Percentiles rank a stretch among this genome's conserved stretches.
Evolutionary conservation across 768 basidiomycete genomes (phyloP).

Genomic region (Podaxis sp.): DNA sequence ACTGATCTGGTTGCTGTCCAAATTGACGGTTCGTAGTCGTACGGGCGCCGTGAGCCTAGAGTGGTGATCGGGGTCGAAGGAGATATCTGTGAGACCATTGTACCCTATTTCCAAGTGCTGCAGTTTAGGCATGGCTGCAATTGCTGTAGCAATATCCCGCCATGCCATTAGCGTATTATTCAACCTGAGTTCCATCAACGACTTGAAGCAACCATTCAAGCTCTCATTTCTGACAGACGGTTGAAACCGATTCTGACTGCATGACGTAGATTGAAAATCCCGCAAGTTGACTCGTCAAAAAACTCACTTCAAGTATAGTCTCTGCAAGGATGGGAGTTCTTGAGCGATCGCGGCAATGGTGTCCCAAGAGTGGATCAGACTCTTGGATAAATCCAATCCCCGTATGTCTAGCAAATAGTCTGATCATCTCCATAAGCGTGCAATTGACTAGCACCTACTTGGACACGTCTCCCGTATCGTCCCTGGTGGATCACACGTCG

Average conservation of each 20-base stretch:
- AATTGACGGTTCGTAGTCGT: conserved; percentile 53
- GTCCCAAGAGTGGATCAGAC: conserved; percentile 70
- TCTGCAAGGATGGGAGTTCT: conserved; percentile 58
- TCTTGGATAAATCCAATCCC: conserved; percentile 79
- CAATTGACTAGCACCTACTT: conserved; percentile 42
- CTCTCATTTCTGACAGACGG: conserved; percentile 27
- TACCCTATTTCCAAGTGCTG: conserved; percentile 64
- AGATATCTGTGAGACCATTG: conserved; percentile 47
- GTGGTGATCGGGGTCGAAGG: conserved; percentile 16
- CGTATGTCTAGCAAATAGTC: conserved; percentile 50
- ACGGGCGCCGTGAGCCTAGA: conserved; percentile 27
- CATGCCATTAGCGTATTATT: conserved; percentile 72
- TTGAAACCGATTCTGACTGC: conserved; percentile 65
- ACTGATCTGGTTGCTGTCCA: conserved; percentile 61
- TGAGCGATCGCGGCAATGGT: conserved; percentile 55
- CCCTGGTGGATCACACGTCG: conserved; percentile 42
- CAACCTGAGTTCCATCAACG: conserved; percentile 63
- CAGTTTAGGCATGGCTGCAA: conserved; percentile 49
- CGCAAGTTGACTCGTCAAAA: conserved; percentile 8
- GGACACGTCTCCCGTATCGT: conserved; percentile 56
- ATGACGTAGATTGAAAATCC: conserved; percentile 14
- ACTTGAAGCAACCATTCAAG: conserved; percentile 40
- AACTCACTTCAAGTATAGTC: conserved; percentile 76
- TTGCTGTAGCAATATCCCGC: conserved; percentile 55
- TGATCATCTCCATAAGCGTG: neutral